A percentile compares a stretch with the other conserved stretches of the same genome.
phyloP scores from a whole-genome alignment of 176 grass and related monocot genomes.

The Pharus latifolius region DNA sequence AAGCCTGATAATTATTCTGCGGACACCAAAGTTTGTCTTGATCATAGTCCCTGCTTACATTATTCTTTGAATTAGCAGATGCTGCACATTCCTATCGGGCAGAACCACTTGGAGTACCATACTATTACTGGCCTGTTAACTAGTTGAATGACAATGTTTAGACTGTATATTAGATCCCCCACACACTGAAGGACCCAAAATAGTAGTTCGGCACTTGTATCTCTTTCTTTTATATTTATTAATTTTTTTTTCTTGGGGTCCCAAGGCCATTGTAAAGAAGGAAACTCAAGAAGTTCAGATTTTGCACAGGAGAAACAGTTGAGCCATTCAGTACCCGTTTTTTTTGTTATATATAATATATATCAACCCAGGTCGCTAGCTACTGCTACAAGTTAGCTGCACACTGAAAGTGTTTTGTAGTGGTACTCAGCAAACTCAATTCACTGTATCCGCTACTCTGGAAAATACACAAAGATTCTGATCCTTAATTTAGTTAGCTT shows the following conservation, averaged over 20 bases:
- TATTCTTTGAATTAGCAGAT: conserved; percentile 13
- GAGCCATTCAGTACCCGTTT: background rate
- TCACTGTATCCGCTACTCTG: conserved; percentile 8
- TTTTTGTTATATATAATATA: conserved; percentile 7
- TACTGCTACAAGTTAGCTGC: conserved; percentile 22
- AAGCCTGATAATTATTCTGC: background rate
- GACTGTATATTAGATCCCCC: conserved; percentile 50
- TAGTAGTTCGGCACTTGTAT: conserved; percentile 30
- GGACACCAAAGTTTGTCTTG: background rate
- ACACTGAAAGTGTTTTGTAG: conserved; percentile 12
- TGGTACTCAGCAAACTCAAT: background rate
- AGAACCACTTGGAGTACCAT: background rate
- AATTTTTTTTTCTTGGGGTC: conserved; percentile 6
- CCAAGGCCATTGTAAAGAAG: conserved; percentile 52
- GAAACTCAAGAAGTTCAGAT: conserved; percentile 33
- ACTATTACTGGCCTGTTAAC: conserved; percentile 17
- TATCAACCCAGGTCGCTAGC: conserved; percentile 20
- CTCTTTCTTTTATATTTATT: conserved; percentile 19
- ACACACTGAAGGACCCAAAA: conserved; percentile 28
- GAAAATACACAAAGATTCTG: background rate
- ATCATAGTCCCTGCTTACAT: background rate
- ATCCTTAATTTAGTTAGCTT: background rate
- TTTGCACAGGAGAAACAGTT: conserved; percentile 45
- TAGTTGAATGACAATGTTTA: conserved; percentile 4
- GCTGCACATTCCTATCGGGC: background rate